Conservation (phyloP, 2,329 filamentous ascomycete genomes). For the Pyrenochaeta sp. region DNA sequence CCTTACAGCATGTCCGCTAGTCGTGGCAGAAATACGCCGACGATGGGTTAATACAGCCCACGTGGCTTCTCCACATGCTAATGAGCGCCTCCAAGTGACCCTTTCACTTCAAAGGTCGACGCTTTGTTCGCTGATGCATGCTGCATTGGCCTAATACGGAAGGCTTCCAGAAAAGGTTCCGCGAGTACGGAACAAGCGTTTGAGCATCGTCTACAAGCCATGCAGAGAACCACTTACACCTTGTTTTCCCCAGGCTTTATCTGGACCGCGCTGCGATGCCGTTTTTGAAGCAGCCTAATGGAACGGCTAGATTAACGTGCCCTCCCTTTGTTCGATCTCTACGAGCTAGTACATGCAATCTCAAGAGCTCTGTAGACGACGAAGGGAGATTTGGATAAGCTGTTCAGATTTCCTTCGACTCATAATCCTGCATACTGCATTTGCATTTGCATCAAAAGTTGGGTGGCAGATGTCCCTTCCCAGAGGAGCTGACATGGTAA, state of each 20-base stretch:
- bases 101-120: neutral
- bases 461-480: neutral
- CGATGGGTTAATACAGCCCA: conserved; percentile 12
- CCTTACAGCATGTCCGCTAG: conserved; percentile 60
- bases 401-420: neutral
- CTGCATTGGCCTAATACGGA: neutral
- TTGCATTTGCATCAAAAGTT: neutral
- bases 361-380: too few species aligned
- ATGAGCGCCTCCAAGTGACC: neutral
- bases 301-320: neutral
- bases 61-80: neutral
- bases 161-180: neutral
- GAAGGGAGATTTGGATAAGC: too few species aligned
- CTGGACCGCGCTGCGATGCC: neutral
- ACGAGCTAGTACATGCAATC: neutral
- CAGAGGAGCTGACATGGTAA: neutral
- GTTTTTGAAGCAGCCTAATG: neutral
- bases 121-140: conserved; percentile 3
- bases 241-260: neutral
- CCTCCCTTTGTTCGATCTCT: neutral
- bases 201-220: neutral
- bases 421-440: neutral
- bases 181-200: neutral
- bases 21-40: conserved; percentile 52
- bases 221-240: neutral